Conservation (phyloP, 2,329 filamentous ascomycete species). For the Verticillium longisporum region DNA sequence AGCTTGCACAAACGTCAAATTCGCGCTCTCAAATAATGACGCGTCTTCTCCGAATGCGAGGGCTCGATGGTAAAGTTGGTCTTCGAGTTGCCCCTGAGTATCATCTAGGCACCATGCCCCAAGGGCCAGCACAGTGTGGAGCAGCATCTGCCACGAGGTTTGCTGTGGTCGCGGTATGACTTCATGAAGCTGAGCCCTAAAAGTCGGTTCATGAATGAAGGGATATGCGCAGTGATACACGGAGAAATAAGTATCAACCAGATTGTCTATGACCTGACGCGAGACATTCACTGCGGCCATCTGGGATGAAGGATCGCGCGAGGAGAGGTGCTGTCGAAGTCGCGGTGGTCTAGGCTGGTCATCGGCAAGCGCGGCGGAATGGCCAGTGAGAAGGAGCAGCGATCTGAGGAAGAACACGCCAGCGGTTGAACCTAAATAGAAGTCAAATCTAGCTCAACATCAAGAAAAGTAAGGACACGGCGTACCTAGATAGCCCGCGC, state of each 20-base stretch:
- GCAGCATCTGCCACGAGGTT: conserved; percentile 25
- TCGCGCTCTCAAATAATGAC: conserved; percentile 23
- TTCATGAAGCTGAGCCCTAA: conserved; percentile 28
- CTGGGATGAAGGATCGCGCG: conserved; percentile 8
- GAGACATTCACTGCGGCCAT: conserved; percentile 16
- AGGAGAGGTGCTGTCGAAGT: background rate
- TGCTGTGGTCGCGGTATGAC: conserved; percentile 19
- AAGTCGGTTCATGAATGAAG: conserved; percentile 36
- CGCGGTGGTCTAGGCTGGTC: background rate
- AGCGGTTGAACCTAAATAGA: conserved; percentile 17
- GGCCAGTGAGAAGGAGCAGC: conserved; percentile 17
- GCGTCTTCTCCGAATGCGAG: conserved; percentile 18
- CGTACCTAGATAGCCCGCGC: conserved; percentile 23
- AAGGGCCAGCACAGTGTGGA: conserved; percentile 28
- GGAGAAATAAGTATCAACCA: conserved; percentile 32
- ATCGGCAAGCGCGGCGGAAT: conserved; percentile 7
- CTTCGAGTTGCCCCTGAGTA: conserved; percentile 17
- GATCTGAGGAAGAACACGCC: conserved; percentile 22
- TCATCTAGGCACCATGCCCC: conserved; percentile 25
- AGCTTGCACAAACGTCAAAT: conserved; percentile 22
- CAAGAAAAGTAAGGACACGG: background rate
- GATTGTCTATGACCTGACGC: conserved; percentile 14
- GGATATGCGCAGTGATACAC: conserved; percentile 38
- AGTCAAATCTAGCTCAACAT: background rate
- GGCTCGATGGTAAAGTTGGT: conserved; percentile 21